Percentiles rank a stretch among this genome's conserved stretches.
Conservation (phyloP, 1,139 yeast species). For the Pichia sp. region DNA sequence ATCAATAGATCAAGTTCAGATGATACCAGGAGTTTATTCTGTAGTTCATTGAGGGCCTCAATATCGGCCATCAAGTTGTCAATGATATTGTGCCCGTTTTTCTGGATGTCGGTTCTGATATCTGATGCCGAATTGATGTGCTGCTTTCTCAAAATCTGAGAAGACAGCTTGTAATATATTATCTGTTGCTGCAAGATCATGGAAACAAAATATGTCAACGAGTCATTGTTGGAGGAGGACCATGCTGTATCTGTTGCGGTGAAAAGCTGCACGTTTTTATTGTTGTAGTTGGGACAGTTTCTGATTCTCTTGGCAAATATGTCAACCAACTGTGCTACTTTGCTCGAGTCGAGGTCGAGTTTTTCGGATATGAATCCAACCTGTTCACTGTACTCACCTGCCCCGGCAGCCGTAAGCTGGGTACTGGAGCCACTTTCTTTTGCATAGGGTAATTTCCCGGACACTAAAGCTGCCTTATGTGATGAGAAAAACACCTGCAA, state of each 20-base stretch:
- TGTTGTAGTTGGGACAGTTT: background rate
- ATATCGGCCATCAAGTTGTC: constrained; percentile 21
- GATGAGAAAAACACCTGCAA: background rate
- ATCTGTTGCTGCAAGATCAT: constrained; percentile 10
- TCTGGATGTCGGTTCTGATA: constrained; percentile 6
- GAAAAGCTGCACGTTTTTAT: background rate
- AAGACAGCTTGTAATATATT: constrained; percentile 4
- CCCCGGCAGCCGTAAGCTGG: background rate
- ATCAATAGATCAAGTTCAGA: constrained; percentile 9
- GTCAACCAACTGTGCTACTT: constrained; percentile 3
- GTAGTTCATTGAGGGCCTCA: constrained; percentile 1
- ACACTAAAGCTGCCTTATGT: background rate
- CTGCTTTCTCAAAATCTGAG: constrained; percentile 1
- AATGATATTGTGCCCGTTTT: constrained; percentile 19
- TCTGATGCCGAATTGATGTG: background rate
- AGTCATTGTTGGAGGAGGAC: constrained; percentile 1
- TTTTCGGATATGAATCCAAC: constrained; percentile 7
- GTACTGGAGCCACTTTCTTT: background rate
- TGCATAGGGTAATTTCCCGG: constrained; percentile 6
- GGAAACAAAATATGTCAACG: constrained; percentile 2
- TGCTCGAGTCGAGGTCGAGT: constrained; percentile 1
- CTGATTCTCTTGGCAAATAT: constrained; percentile 4
- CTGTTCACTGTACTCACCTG: constrained; percentile 4
- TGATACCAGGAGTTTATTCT: background rate
- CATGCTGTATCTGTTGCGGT: background rate